Percentiles rank a stretch among this genome's conserved stretches.
These are phyloP conservation scores for Meyerozyma smithsonii DNA, from an alignment of 1,139 yeast genomes.

Conservation along the genomic window DNA sequence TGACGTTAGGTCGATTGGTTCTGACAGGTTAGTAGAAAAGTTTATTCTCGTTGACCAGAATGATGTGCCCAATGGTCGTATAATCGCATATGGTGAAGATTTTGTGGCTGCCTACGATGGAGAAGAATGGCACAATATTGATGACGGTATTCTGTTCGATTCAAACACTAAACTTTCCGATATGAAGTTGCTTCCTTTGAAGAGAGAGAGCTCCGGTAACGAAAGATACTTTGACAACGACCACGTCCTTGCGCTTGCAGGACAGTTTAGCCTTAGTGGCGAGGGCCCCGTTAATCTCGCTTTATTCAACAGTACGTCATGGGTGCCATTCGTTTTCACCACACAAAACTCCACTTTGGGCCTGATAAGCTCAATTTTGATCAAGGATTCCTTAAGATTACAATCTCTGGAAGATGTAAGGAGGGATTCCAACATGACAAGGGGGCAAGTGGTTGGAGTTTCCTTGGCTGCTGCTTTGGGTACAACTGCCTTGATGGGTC, in stretches of 20 bases:
- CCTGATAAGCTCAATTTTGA: slow-evolving; percentile 26
- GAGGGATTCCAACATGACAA: slow-evolving; percentile 21
- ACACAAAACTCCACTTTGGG: slow-evolving; percentile 22
- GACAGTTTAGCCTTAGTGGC: slow-evolving; percentile 45
- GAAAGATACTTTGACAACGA: slow-evolving; percentile 35
- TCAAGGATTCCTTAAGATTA: slow-evolving; percentile 33
- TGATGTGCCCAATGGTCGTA: slow-evolving; percentile 41
- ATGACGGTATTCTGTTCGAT: slow-evolving; percentile 28
- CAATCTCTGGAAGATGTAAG: slow-evolving; percentile 35
- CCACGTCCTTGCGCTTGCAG: slow-evolving; percentile 56
- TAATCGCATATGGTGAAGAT: slow-evolving; percentile 52
- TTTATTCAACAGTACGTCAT: slow-evolving; percentile 58
- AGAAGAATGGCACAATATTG: slow-evolving; percentile 39
- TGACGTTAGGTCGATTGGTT: slow-evolving; percentile 17
- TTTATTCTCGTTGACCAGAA: slow-evolving; percentile 45
- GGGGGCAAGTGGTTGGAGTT: slow-evolving; percentile 81
- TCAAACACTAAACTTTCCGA: slow-evolving; percentile 31
- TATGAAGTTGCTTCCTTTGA: slow-evolving; percentile 35
- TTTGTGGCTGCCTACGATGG: slow-evolving; percentile 50
- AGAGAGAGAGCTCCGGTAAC: slow-evolving; percentile 20
- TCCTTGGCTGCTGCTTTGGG: slow-evolving; percentile 87
- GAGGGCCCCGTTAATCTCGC: slow-evolving; percentile 68
- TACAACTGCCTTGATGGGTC: slow-evolving; percentile 63
- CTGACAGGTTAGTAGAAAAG: slow-evolving; percentile 40
- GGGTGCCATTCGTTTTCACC: slow-evolving; percentile 65